Conservation (phyloP, 2,329 filamentous ascomycete species). For the Nectriaceae sp. region DNA sequence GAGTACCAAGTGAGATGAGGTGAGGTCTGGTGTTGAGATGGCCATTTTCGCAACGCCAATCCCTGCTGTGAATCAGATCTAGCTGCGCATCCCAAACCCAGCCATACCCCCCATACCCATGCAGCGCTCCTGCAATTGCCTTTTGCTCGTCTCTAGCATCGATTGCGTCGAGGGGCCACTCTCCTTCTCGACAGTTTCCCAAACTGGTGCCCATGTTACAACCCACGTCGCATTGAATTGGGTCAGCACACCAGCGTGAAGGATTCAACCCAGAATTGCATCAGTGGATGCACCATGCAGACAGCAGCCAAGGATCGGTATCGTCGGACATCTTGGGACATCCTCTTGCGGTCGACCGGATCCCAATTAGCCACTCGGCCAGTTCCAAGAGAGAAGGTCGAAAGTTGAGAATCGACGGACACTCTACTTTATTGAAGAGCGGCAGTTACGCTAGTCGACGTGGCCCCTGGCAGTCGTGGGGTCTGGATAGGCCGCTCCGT, state of each 20-base stretch:
- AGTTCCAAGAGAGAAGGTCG: neutral
- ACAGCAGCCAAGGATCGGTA: neutral
- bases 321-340: neutral
- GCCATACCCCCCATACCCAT: constrained; percentile 9
- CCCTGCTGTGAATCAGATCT: constrained; percentile 14
- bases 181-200: constrained; percentile 6
- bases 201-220: neutral
- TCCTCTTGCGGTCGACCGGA: neutral
- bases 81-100: constrained; percentile 5
- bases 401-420: neutral
- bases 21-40: constrained; percentile 15
- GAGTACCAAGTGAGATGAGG: constrained; percentile 15
- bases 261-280: neutral
- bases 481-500: too few species aligned
- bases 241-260: neutral
- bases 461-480: too few species aligned
- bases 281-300: neutral
- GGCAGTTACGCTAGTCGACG: neutral
- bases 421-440: too few species aligned
- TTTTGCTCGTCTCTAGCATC: constrained; percentile 6
- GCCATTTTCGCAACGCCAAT: neutral
- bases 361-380: neutral
- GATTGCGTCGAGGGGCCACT: constrained; percentile 4
- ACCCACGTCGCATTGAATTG: neutral
- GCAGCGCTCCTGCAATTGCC: constrained; percentile 14